These are phyloP conservation scores for Penicillium bialowiezense DNA, from an alignment of 495 filamentous ascomycete genomes.

Conservation along the genomic window DNA sequence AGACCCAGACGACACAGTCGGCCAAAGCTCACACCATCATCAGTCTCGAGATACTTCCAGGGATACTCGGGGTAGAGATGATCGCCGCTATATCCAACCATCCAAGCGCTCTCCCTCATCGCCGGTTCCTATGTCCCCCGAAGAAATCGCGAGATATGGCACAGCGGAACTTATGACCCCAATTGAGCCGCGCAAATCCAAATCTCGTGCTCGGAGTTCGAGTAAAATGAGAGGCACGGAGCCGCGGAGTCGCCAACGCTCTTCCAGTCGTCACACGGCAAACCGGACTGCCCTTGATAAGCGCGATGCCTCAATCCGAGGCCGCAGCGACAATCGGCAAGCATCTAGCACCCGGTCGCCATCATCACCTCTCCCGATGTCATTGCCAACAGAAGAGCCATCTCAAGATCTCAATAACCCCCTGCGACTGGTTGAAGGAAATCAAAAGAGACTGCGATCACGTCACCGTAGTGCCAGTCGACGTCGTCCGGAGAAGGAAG, in stretches of 20 bases:
- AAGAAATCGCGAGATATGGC: conserved; percentile 64
- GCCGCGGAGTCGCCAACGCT: conserved; percentile 39
- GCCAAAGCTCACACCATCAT: conserved; percentile 39
- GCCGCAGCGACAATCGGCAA: conserved; percentile 54
- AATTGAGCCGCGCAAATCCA: conserved; percentile 36
- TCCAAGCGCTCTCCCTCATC: conserved; percentile 87
- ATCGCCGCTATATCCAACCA: conserved; percentile 68
- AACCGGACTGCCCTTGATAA: conserved; percentile 48
- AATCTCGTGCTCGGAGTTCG: conserved; percentile 37
- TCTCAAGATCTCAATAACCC: conserved; percentile 52
- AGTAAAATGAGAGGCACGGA: conserved; percentile 37
- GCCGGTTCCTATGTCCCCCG: conserved; percentile 87
- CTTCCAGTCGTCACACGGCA: conserved; percentile 38
- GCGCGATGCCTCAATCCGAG: conserved; percentile 40
- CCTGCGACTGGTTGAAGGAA: conserved; percentile 56
- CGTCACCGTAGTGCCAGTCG: conserved; percentile 54
- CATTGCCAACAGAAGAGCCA: conserved; percentile 34
- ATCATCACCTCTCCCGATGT: conserved; percentile 75
- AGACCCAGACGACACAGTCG: conserved; percentile 48
- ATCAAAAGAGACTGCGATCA: conserved; percentile 58
- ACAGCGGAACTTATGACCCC: conserved; percentile 43
- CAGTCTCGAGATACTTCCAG: conserved; percentile 59
- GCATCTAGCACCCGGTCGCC: conserved; percentile 66
- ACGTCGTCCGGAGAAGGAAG: conserved; percentile 45
- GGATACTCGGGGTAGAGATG: conserved; percentile 64